phyloP scores from a whole-genome alignment of 768 basidiomycete species.

The Hebeloma cylindrosporum region DNA sequence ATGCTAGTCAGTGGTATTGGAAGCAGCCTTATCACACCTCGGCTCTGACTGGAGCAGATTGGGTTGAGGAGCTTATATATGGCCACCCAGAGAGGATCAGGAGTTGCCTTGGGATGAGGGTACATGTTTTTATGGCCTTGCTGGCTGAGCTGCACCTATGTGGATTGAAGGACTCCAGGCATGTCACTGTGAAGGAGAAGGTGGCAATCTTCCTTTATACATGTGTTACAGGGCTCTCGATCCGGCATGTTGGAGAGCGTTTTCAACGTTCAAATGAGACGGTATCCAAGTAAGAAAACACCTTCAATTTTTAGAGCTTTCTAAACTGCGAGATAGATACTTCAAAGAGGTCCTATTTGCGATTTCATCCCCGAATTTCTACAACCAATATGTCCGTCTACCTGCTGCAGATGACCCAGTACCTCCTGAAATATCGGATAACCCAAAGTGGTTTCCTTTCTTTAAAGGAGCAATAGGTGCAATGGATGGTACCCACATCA shows the following conservation, averaged over 20 bases:
- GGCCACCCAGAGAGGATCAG: conserved; percentile 17
- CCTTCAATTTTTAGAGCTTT: no score
- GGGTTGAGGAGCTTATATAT: conserved; percentile 21
- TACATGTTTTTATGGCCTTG: conserved; percentile 12
- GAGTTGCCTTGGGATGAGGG: conserved; percentile 18
- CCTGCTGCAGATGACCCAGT: not conserved
- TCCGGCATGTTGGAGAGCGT: conserved; percentile 13
- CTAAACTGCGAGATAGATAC: no score
- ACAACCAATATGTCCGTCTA: conserved; percentile 6
- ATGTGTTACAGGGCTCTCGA: conserved; percentile 17
- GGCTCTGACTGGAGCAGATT: conserved; percentile 11
- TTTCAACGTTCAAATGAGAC: conserved; percentile 18
- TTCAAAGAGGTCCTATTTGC: no score
- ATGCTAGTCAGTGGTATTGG: conserved; percentile 10
- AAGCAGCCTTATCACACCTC: conserved; percentile 20
- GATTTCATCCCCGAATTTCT: no score
- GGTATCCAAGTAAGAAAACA: conserved; percentile 11
- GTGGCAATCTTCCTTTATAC: conserved; percentile 29
- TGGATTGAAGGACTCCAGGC: conserved; percentile 4
- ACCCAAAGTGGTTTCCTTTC: conserved; percentile 27
- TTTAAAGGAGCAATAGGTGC: conserved; percentile 28
- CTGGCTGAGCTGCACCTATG: not conserved
- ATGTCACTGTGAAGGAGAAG: conserved; percentile 22
- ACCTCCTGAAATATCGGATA: conserved; percentile 17
- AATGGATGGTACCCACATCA: conserved; percentile 25